phyloP scores from a whole-genome alignment of 768 basidiomycete genomes.

The Russula sp. region DNA sequence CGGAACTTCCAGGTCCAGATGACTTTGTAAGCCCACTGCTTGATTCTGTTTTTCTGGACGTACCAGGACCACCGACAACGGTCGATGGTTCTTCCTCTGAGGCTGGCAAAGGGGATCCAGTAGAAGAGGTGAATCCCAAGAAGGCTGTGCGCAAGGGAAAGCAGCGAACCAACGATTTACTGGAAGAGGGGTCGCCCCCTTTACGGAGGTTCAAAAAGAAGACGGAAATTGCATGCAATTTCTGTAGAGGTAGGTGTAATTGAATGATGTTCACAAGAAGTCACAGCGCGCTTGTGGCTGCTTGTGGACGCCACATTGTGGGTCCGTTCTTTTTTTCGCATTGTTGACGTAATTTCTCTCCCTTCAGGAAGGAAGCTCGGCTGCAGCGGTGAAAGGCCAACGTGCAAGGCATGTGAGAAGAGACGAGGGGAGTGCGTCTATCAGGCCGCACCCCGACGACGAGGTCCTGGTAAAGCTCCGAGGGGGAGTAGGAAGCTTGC shows the following conservation, averaged over 20 bases:
- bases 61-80: conserved; percentile 6
- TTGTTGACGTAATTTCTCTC: conserved; percentile 10
- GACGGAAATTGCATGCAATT: conserved; percentile 65
- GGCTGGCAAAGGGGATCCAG: conserved; percentile 12
- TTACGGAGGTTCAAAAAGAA: conserved; percentile 33
- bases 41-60: conserved; percentile 8
- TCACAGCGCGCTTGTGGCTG: conserved; percentile 12
- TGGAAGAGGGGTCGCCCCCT: conserved; percentile 10
- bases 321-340: conserved; percentile 7
- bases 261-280: conserved; percentile 6
- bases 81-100: conserved; percentile 18
- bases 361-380: conserved; percentile 62
- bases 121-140: conserved; percentile 4
- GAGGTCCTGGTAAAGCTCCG: conserved; percentile 72
- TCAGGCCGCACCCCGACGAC: conserved; percentile 45
- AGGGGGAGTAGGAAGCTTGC: conserved; percentile 39
- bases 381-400: conserved; percentile 62
- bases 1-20: conserved; percentile 2
- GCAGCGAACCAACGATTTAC: conserved; percentile 4
- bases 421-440: conserved; percentile 52
- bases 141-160: conserved; percentile 11
- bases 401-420: conserved; percentile 55
- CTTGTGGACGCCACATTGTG: conserved; percentile 9
- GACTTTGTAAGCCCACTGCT: conserved; percentile 14
- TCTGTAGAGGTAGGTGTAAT: conserved; percentile 58